A percentile compares a stretch with the other conserved stretches of the same genome.
These are phyloP conservation scores for Lachnellula hyalina DNA, from an alignment of 2,329 filamentous ascomycete genomes.

Conservation along the genomic window DNA sequence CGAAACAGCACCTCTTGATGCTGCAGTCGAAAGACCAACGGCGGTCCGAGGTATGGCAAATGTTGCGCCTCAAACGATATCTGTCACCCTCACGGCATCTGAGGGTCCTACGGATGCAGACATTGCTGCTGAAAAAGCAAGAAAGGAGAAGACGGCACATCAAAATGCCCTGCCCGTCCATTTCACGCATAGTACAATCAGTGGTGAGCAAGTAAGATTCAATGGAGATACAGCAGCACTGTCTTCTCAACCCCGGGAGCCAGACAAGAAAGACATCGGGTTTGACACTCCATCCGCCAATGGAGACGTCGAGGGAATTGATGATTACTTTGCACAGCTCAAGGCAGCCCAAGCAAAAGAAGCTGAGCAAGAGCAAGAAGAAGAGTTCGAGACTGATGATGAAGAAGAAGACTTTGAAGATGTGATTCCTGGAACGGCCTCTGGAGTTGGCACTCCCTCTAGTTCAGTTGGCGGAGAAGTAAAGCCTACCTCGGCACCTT, in stretches of 20 bases:
- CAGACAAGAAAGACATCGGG: slow-evolving; percentile 43
- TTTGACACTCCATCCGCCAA: slow-evolving; percentile 37
- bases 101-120: slow-evolving; percentile 63
- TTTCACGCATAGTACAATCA: slow-evolving; percentile 67
- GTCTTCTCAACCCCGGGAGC: slow-evolving; percentile 31
- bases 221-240: slow-evolving; percentile 35
- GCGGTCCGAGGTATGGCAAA: slow-evolving; percentile 65
- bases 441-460: slow-evolving; percentile 26
- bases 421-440: slow-evolving; percentile 28
- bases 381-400: slow-evolving; percentile 44
- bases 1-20: slow-evolving; percentile 53
- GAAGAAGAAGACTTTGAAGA: slow-evolving; percentile 47
- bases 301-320: slow-evolving; percentile 53
- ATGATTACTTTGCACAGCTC: slow-evolving; percentile 62
- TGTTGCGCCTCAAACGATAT: slow-evolving; percentile 62
- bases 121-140: slow-evolving; percentile 57
- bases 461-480: slow-evolving; percentile 22
- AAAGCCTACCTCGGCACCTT: slow-evolving; percentile 14
- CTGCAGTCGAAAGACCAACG: slow-evolving; percentile 50
- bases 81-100: slow-evolving; percentile 62
- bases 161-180: slow-evolving; percentile 67
- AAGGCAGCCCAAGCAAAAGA: slow-evolving; percentile 54
- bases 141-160: slow-evolving; percentile 58
- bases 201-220: slow-evolving; percentile 53
- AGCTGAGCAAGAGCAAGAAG: slow-evolving; percentile 44